Percentiles rank a stretch among this genome's conserved stretches.
These are phyloP conservation scores for Jatropha podagrica DNA, from an alignment of 441 rosid species.

Conservation along the genomic window DNA sequence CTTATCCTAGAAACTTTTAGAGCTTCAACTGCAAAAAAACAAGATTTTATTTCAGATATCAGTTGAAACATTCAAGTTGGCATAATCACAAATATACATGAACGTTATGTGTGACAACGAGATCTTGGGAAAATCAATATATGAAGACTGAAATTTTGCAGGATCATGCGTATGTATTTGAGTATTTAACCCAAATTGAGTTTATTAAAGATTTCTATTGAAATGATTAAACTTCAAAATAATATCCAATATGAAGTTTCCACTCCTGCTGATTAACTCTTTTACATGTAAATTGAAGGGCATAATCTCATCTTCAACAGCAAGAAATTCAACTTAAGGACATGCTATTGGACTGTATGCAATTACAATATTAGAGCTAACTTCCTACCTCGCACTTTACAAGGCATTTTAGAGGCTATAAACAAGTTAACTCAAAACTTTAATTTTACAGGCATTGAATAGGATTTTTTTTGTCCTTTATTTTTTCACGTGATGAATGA, in stretches of 20 bases:
- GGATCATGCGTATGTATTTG: not conserved
- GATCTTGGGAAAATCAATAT: not conserved
- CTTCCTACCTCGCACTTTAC: not conserved
- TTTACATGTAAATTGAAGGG: not conserved
- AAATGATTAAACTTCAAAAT: not conserved
- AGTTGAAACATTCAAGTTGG: not conserved
- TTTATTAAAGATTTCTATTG: not conserved
- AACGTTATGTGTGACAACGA: not conserved
- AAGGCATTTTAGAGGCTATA: not conserved
- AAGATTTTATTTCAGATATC: not conserved
- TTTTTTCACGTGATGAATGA: not conserved
- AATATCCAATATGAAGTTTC: not conserved
- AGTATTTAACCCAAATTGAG: not conserved
- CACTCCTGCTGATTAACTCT: not conserved
- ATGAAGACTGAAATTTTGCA: not conserved
- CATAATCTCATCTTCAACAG: not conserved
- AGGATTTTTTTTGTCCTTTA: not conserved
- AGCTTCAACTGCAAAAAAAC: conserved; percentile 36
- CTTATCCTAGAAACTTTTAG: conserved; percentile 39
- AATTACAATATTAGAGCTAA: not conserved
- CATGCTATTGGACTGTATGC: not conserved
- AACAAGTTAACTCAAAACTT: not conserved
- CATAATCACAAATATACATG: not conserved
- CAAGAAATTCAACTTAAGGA: not conserved
- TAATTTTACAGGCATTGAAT: not conserved